These are phyloP conservation scores for Exserohilum turcica DNA, from an alignment of 2,329 filamentous ascomycete species.

Conservation along the genomic window DNA sequence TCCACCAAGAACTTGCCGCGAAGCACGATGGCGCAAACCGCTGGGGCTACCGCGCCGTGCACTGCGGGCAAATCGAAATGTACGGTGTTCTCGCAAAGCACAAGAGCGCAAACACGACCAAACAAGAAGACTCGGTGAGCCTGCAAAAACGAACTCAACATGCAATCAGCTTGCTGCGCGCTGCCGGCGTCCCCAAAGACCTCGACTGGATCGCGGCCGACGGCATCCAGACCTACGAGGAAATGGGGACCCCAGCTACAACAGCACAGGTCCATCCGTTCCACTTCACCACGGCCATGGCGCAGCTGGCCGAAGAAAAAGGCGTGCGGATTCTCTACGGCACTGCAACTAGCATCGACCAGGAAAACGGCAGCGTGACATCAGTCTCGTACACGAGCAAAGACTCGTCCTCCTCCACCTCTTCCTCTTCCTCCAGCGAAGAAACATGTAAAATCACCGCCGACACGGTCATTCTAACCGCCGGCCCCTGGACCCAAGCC, in stretches of 20 bases:
- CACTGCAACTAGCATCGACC: constrained; percentile 70
- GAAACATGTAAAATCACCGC: constrained; percentile 59
- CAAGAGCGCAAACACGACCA: constrained; percentile 29
- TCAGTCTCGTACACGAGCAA: constrained; percentile 68
- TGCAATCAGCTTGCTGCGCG: constrained; percentile 57
- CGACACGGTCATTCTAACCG: constrained; percentile 63
- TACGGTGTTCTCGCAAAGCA: constrained; percentile 48
- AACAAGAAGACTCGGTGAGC: constrained; percentile 53
- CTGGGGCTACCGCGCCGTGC: constrained; percentile 86
- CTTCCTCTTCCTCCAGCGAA: too few species aligned
- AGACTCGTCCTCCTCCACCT: too few species aligned
- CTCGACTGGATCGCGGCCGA: constrained; percentile 82
- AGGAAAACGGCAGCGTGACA: constrained; percentile 60
- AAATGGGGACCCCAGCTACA: constrained; percentile 79
- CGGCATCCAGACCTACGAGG: constrained; percentile 71
- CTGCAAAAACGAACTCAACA: constrained; percentile 61
- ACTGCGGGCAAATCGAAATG: constrained; percentile 70
- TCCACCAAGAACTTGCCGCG: constrained; percentile 83
- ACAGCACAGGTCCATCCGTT: constrained; percentile 95
- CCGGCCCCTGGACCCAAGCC: constrained; percentile 65
- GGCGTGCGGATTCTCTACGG: constrained; percentile 66
- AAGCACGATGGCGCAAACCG: constrained; percentile 76
- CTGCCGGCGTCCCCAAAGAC: constrained; percentile 71
- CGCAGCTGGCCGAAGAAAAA: constrained; percentile 69
- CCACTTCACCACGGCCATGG: constrained; percentile 86